Evolutionary conservation across 257 asterid genomes (phyloP).

Genomic region (Solanum piurae): DNA sequence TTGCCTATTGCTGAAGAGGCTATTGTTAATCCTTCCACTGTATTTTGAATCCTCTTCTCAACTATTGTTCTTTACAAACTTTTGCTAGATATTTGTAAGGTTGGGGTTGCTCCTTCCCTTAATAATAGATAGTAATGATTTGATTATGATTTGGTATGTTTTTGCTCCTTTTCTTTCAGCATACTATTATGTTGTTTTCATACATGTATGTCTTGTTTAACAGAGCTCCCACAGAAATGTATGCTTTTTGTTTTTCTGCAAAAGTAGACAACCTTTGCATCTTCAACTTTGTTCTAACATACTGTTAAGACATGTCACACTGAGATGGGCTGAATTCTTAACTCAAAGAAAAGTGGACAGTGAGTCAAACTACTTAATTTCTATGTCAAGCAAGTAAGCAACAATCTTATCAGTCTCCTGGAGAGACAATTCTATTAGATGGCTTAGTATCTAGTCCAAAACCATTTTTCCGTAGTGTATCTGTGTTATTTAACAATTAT

Average conservation of each 20-base stretch:
- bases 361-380: not conserved
- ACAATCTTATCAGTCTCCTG: not conserved
- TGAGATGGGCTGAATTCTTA: not conserved
- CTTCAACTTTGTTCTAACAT: not conserved
- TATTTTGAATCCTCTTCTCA: not conserved
- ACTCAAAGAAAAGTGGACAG: not conserved
- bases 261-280: not conserved
- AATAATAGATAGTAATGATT: not conserved
- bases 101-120: not conserved
- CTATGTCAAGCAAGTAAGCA: not conserved
- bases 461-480: not conserved
- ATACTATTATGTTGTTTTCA: not conserved
- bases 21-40: not conserved
- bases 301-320: not conserved
- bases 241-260: not conserved
- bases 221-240: not conserved
- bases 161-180: not conserved
- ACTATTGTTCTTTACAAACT: not conserved
- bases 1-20: slow-evolving; percentile 3
- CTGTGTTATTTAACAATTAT: not conserved
- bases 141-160: not conserved
- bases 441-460: not conserved
- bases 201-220: not conserved
- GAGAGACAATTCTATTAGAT: not conserved
- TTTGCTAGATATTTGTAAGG: not conserved